Conservation (phyloP, 2,329 filamentous ascomycete genomes). For the Cordyceps cateniannulata region DNA sequence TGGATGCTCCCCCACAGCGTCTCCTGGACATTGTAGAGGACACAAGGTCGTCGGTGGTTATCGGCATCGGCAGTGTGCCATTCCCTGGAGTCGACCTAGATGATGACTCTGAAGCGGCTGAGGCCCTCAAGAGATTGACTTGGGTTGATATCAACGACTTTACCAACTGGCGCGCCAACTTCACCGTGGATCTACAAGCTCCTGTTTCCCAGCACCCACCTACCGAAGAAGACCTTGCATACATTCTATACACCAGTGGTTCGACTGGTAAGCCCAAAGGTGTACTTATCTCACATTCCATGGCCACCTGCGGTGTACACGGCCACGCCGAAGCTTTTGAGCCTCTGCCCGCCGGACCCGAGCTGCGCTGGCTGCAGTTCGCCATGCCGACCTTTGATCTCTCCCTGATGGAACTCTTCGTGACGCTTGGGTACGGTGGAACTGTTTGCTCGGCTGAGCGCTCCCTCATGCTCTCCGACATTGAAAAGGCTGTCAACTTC, state of each 20-base stretch:
- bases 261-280: conserved; percentile 45
- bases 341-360: conserved; percentile 6
- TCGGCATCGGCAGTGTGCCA: conserved; percentile 18
- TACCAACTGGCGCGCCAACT: conserved; percentile 11
- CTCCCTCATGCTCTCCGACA: conserved; percentile 12
- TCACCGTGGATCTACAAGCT: conserved; percentile 1
- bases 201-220: neutral
- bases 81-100: conserved; percentile 21
- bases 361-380: conserved; percentile 11
- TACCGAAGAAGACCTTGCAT: conserved; percentile 25
- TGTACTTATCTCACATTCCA: conserved; percentile 71
- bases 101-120: conserved; percentile 6
- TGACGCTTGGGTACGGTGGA: conserved; percentile 10
- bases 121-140: conserved; percentile 6
- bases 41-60: conserved; percentile 6
- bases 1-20: conserved; percentile 10
- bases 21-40: conserved; percentile 10
- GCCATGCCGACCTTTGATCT: conserved; percentile 13
- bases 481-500: conserved; percentile 11
- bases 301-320: conserved; percentile 10
- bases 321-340: conserved; percentile 9
- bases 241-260: conserved; percentile 39
- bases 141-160: conserved; percentile 8
- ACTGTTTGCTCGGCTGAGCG: conserved; percentile 13
- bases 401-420: conserved; percentile 12